phyloP scores from a whole-genome alignment of 345 rosid species.

The Kernera saxatilis region DNA sequence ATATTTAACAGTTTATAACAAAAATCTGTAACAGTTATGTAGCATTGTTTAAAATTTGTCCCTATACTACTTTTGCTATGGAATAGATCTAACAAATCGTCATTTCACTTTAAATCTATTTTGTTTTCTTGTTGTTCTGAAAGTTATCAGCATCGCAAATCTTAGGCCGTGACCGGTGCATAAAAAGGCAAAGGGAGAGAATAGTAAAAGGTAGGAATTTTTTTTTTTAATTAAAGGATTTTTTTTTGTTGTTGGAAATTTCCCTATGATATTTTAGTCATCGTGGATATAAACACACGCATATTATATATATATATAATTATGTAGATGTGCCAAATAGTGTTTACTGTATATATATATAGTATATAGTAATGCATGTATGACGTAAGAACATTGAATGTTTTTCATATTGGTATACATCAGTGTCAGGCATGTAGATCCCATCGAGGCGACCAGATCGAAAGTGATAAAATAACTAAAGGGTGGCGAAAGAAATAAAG shows the following conservation, averaged over 20 bases:
- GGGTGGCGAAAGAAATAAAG: slow-evolving; percentile 27
- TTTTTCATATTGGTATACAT: slow-evolving; percentile 10
- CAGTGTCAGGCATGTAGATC: slow-evolving; percentile 29
- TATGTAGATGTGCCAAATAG: background rate
- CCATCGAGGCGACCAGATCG: slow-evolving; percentile 33
- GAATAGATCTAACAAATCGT: background rate
- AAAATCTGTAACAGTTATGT: background rate
- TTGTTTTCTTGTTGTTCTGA: background rate
- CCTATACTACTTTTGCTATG: background rate
- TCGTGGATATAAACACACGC: slow-evolving; percentile 7
- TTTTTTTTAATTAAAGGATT: too few relatives aligned
- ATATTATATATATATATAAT: background rate
- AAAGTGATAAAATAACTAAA: slow-evolving; percentile 31
- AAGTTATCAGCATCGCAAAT: slow-evolving; percentile 13
- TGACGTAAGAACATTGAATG: slow-evolving; percentile 29
- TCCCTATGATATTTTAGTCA: too few relatives aligned
- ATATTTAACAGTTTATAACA: background rate
- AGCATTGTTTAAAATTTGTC: background rate
- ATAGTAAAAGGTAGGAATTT: too few relatives aligned
- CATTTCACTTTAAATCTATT: background rate
- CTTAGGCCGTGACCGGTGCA: too few relatives aligned
- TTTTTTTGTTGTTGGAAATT: too few relatives aligned
- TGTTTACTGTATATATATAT: background rate
- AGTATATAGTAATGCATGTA: slow-evolving; percentile 21
- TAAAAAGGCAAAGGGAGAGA: too few relatives aligned